These are phyloP conservation scores for Pichia sp. DNA, from an alignment of 1,139 yeast genomes.

Conservation along the genomic window DNA sequence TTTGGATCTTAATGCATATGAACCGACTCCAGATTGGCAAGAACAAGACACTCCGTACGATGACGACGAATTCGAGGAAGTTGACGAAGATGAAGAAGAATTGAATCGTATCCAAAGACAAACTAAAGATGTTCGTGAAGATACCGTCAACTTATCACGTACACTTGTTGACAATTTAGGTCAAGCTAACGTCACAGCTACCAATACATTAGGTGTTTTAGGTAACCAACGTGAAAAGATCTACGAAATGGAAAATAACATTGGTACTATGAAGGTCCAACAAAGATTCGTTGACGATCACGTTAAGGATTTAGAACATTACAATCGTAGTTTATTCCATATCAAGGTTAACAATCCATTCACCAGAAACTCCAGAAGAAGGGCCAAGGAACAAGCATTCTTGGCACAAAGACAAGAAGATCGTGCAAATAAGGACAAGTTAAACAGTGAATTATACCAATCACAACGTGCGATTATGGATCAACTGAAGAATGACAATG, in stretches of 20 bases:
- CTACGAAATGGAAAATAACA: conserved; percentile 73
- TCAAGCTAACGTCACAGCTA: conserved; percentile 89
- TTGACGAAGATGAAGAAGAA: conserved; percentile 81
- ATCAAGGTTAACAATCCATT: conserved; percentile 86
- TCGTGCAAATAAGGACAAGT: conserved; percentile 27
- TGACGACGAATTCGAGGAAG: conserved; percentile 33
- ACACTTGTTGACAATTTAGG: conserved; percentile 86
- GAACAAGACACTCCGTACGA: conserved; percentile 27
- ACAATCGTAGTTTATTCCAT: conserved; percentile 80
- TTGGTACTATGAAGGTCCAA: conserved; percentile 78
- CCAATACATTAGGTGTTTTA: conserved; percentile 86
- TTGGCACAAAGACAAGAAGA: conserved; percentile 51
- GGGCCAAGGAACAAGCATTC: conserved; percentile 72
- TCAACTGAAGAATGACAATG: conserved; percentile 20
- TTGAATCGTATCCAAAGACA: conserved; percentile 82
- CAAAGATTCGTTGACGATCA: conserved; percentile 81
- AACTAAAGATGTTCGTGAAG: conserved; percentile 62
- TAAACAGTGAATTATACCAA: conserved; percentile 27
- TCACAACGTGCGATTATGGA: conserved; percentile 28
- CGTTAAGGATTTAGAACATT: conserved; percentile 74
- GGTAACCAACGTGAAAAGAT: conserved; percentile 91
- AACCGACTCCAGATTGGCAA: conserved; percentile 31
- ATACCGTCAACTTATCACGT: conserved; percentile 81
- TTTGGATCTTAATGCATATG: conserved; percentile 30
- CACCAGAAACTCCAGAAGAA: conserved; percentile 73